Conservation (phyloP, 768 basidiomycete species). For the Kwoniella botswanensis region DNA sequence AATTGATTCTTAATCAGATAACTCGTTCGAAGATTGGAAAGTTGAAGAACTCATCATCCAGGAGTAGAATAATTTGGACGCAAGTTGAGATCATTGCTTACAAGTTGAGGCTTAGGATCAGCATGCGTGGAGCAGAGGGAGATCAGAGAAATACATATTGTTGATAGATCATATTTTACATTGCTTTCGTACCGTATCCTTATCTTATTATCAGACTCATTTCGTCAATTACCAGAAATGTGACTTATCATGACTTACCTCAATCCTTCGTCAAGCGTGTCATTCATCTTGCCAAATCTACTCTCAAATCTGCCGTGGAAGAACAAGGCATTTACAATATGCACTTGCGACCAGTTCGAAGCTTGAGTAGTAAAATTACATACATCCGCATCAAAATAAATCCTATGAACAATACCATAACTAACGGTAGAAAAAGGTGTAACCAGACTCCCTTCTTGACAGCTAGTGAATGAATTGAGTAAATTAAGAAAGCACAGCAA, state of each 20-base stretch:
- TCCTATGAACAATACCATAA: neutral
- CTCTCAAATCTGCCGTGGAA: too few relatives aligned
- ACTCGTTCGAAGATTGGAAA: slow-evolving; percentile 59
- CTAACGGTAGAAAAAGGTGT: neutral
- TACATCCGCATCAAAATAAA: neutral
- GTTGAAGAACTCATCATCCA: slow-evolving; percentile 57
- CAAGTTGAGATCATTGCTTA: too few relatives aligned
- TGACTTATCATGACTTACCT: too few relatives aligned
- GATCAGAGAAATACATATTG: neutral
- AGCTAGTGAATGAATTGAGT: neutral
- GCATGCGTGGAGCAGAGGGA: too few relatives aligned
- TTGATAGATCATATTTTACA: neutral
- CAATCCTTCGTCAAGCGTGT: too few relatives aligned
- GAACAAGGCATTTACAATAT: too few relatives aligned
- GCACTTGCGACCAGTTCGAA: neutral
- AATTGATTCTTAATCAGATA: slow-evolving; percentile 26
- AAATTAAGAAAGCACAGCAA: slow-evolving; percentile 62
- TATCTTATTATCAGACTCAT: neutral
- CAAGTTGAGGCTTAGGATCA: neutral
- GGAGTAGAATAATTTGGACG: slow-evolving; percentile 27
- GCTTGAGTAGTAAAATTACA: neutral
- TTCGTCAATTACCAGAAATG: neutral
- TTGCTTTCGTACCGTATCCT: neutral
- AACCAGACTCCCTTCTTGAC: neutral
- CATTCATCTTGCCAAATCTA: too few relatives aligned